Evolutionary conservation across 1,284 basidiomycete genomes (phyloP).

Genomic region (Exobasidium cylindrosporum): DNA sequence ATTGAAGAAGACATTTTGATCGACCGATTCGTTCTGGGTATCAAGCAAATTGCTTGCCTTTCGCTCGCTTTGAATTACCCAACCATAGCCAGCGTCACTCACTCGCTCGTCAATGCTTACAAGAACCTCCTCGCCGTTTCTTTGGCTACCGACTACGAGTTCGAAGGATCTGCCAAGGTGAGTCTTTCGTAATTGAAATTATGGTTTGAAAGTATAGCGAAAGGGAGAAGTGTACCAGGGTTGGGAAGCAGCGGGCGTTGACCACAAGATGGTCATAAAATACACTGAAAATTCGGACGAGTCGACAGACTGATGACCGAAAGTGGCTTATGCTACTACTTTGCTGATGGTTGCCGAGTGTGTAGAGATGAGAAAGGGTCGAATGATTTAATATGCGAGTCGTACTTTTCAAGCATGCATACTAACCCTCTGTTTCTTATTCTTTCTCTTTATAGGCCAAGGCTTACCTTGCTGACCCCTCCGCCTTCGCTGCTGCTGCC

Average conservation of each 20-base stretch:
- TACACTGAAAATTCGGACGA: conserved; percentile 77
- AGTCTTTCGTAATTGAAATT: conserved; percentile 3
- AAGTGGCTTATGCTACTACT: conserved; percentile 2
- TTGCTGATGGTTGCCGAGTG: conserved; percentile 11
- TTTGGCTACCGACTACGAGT: conserved; percentile 88
- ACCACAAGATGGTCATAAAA: conserved; percentile 21
- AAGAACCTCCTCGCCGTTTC: conserved; percentile 90
- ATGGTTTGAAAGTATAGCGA: not conserved
- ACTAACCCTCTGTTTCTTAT: not conserved
- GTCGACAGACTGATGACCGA: conserved; percentile 24
- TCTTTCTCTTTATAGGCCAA: conserved; percentile 67
- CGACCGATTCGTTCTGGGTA: conserved; percentile 82
- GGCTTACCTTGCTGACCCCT: conserved; percentile 94
- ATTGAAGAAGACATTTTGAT: conserved; percentile 86
- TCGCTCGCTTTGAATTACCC: conserved; percentile 94
- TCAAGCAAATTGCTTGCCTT: conserved; percentile 93
- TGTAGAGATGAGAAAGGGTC: not conserved
- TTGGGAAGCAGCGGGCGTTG: not conserved
- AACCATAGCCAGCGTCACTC: conserved; percentile 85
- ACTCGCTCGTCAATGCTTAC: conserved; percentile 97
- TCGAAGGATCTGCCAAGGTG: conserved; percentile 90
- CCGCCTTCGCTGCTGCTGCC: conserved; percentile 82
- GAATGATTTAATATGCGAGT: too few relatives aligned
- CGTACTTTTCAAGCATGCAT: not conserved
- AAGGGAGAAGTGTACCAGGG: conserved; percentile 1